These are phyloP conservation scores for Suillus ampliporus DNA, from an alignment of 768 basidiomycete genomes.

Conservation along the genomic window DNA sequence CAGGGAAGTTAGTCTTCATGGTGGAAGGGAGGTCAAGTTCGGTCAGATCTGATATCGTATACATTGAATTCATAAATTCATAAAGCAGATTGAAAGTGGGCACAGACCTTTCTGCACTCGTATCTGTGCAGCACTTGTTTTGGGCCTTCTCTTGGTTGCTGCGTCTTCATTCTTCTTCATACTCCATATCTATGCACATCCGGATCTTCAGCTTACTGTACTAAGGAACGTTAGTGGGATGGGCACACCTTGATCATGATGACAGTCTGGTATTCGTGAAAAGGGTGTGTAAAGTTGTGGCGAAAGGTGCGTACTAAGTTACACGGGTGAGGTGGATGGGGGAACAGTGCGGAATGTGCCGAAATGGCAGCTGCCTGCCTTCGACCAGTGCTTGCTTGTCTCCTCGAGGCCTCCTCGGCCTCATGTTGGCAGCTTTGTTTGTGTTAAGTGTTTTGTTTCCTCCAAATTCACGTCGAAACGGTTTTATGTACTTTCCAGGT, in stretches of 20 bases:
- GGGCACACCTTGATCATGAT: constrained; percentile 52
- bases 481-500: not conserved
- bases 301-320: constrained; percentile 21
- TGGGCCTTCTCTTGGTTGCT: constrained; percentile 96
- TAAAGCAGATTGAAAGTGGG: not conserved
- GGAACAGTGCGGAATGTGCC: constrained; percentile 37
- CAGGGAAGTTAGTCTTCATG: constrained; percentile 94
- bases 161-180: constrained; percentile 99
- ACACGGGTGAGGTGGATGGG: constrained; percentile 15
- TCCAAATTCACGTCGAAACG: not conserved
- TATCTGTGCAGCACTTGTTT: constrained; percentile 97
- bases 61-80: constrained; percentile 11
- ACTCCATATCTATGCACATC: constrained; percentile 82
- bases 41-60: constrained; percentile 73
- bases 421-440: not conserved
- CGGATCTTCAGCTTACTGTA: constrained; percentile 14
- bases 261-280: constrained; percentile 9
- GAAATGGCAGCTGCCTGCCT: constrained; percentile 15
- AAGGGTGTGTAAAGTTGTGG: constrained; percentile 13
- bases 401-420: not conserved
- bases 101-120: constrained; percentile 95
- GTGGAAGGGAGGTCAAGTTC: constrained; percentile 95
- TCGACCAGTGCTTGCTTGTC: not conserved
- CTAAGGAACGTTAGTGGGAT: not conserved
- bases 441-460: no score